These are phyloP conservation scores for Rauvolfia tetraphylla DNA, from an alignment of 257 asterid species.

Conservation along the genomic window DNA sequence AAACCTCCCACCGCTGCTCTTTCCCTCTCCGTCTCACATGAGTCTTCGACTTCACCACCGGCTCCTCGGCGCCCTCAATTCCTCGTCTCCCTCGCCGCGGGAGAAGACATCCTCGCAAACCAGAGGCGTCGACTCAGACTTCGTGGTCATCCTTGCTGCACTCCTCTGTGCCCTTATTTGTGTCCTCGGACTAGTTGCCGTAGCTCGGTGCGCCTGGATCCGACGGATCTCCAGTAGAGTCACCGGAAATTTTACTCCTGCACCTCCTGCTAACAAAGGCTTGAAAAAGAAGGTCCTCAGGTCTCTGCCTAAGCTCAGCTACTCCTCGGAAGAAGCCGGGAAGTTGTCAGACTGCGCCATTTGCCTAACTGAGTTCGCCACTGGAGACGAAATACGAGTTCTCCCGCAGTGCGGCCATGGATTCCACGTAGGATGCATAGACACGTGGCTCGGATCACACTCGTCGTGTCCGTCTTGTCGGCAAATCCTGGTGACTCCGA, in stretches of 20 bases:
- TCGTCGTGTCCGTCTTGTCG: slow-evolving; percentile 69
- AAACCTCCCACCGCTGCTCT: neutral
- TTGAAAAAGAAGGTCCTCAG: slow-evolving; percentile 40
- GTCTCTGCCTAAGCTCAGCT: slow-evolving; percentile 46
- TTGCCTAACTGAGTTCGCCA: slow-evolving; percentile 42
- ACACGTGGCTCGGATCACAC: slow-evolving; percentile 60
- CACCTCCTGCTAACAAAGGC: slow-evolving; percentile 34
- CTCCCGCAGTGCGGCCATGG: slow-evolving; percentile 61
- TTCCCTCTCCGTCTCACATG: slow-evolving; percentile 8
- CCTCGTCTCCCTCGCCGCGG: slow-evolving; percentile 10
- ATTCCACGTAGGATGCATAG: slow-evolving; percentile 48
- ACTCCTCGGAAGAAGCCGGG: slow-evolving; percentile 22
- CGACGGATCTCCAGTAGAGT: slow-evolving; percentile 25
- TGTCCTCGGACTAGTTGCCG: slow-evolving; percentile 43
- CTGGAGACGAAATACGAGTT: slow-evolving; percentile 52
- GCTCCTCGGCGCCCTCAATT: slow-evolving; percentile 13
- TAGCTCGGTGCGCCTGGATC: slow-evolving; percentile 55
- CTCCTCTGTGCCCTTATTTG: slow-evolving; percentile 49
- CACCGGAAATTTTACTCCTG: slow-evolving; percentile 11
- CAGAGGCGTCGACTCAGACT: slow-evolving; percentile 35
- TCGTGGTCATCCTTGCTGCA: slow-evolving; percentile 45
- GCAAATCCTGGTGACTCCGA: slow-evolving; percentile 24
- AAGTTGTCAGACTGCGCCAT: slow-evolving; percentile 40
- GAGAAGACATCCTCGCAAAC: neutral
- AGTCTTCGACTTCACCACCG: slow-evolving; percentile 9